These are phyloP conservation scores for Lactifluus subvellereus DNA, from an alignment of 768 basidiomycete species.

Conservation along the genomic window DNA sequence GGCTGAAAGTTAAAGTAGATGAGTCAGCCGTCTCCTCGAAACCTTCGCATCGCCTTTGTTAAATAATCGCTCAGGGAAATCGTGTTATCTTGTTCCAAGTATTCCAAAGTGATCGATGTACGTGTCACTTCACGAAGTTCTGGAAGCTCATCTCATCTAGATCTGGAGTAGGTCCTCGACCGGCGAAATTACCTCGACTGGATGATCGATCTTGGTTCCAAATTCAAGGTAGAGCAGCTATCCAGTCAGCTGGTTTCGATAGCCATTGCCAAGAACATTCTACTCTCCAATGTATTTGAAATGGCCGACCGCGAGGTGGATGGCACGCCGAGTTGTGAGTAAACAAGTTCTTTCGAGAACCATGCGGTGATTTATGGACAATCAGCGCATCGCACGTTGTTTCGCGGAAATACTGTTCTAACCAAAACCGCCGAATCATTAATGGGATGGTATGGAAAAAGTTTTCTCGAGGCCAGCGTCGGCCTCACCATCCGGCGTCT, in stretches of 20 bases:
- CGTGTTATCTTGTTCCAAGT: slow-evolving; percentile 62
- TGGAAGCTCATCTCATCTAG: slow-evolving; percentile 8
- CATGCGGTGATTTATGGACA: slow-evolving; percentile 6
- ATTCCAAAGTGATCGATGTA: slow-evolving; percentile 56
- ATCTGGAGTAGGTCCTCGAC: slow-evolving; percentile 40
- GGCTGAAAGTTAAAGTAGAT: slow-evolving; percentile 64
- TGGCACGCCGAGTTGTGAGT: slow-evolving; percentile 57
- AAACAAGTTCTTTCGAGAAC: neutral
- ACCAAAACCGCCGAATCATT: slow-evolving; percentile 67
- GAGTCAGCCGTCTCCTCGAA: slow-evolving; percentile 48
- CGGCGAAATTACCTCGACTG: slow-evolving; percentile 66
- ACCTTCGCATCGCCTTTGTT: neutral
- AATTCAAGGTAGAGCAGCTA: slow-evolving; percentile 58
- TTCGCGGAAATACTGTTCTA: slow-evolving; percentile 52
- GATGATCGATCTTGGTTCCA: slow-evolving; percentile 64
- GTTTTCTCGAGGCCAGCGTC: slow-evolving; percentile 75
- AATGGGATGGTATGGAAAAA: slow-evolving; percentile 77
- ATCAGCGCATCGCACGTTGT: slow-evolving; percentile 70
- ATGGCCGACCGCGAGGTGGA: slow-evolving; percentile 68
- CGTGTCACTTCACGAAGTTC: slow-evolving; percentile 22
- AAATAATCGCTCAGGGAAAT: slow-evolving; percentile 53
- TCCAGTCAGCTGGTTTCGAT: slow-evolving; percentile 60
- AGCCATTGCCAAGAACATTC: slow-evolving; percentile 57
- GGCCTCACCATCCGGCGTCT: slow-evolving; percentile 64
- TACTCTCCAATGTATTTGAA: slow-evolving; percentile 64